phyloP scores from a whole-genome alignment of 306 rosid species.

The Dicorynia guianensis region DNA sequence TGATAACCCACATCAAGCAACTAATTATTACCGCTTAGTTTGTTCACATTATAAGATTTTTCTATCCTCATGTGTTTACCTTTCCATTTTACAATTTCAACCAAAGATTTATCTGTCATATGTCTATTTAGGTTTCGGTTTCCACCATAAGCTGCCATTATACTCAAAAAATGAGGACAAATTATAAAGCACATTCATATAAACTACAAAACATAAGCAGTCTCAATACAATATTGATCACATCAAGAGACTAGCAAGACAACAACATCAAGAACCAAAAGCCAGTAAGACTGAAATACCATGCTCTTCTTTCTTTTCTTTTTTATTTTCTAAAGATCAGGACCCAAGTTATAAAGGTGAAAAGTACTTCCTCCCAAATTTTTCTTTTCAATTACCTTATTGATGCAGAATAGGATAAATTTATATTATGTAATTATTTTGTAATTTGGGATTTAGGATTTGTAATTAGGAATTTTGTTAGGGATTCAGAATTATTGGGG shows the following conservation, averaged over 20 bases:
- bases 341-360: not conserved
- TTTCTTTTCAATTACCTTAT: not conserved
- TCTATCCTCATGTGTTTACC: not conserved
- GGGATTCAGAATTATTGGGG: too few species aligned
- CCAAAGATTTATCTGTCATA: conserved; percentile 2
- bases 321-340: not conserved
- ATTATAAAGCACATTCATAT: not conserved
- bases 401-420: too few species aligned
- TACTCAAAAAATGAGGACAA: not conserved
- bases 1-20: conserved; percentile 1
- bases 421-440: too few species aligned
- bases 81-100: conserved; percentile 20
- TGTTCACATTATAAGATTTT: not conserved
- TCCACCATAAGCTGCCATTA: conserved; percentile 11
- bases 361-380: not conserved
- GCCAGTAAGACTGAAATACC: conserved; percentile 25
- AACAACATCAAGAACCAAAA: not conserved
- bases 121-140: not conserved
- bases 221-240: not conserved
- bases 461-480: too few species aligned
- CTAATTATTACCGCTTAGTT: not conserved
- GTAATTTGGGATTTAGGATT: too few species aligned
- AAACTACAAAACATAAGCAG: not conserved
- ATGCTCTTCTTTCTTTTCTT: not conserved
- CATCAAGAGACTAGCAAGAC: conserved; percentile 5